A percentile compares a stretch with the other conserved stretches of the same genome.
These are phyloP conservation scores for Aspergillus texensis DNA, from an alignment of 2,329 filamentous ascomycete genomes.

Conservation along the genomic window DNA sequence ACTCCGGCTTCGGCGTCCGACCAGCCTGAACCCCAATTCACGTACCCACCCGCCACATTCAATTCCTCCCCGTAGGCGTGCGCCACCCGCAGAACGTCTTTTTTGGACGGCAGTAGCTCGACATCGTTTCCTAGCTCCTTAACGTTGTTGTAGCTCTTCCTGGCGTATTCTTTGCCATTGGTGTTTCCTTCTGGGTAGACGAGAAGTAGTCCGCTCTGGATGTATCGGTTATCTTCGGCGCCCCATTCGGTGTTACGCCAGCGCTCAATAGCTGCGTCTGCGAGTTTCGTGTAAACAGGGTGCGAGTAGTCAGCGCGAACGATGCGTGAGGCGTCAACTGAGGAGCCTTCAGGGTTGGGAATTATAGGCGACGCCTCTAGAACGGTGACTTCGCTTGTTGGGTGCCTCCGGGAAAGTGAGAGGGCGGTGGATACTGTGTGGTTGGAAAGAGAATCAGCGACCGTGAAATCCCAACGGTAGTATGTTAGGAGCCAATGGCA, in stretches of 20 bases:
- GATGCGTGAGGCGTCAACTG: slow-evolving; percentile 64
- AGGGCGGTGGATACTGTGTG: slow-evolving; percentile 64
- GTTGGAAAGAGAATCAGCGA: neutral
- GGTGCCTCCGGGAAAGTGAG: slow-evolving; percentile 64
- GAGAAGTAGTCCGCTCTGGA: slow-evolving; percentile 47
- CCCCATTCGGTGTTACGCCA: slow-evolving; percentile 54
- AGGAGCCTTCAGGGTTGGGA: slow-evolving; percentile 61
- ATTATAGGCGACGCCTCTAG: slow-evolving; percentile 59
- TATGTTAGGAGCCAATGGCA: neutral
- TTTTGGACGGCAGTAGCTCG: slow-evolving; percentile 35
- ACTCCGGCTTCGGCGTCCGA: slow-evolving; percentile 47
- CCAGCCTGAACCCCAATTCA: slow-evolving; percentile 52
- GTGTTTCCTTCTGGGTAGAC: slow-evolving; percentile 38
- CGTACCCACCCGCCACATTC: slow-evolving; percentile 45
- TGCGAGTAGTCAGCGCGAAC: slow-evolving; percentile 80
- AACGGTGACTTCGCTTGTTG: slow-evolving; percentile 57
- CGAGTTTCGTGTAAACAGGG: slow-evolving; percentile 73
- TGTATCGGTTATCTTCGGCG: slow-evolving; percentile 43
- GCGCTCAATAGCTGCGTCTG: slow-evolving; percentile 72
- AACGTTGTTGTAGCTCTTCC: slow-evolving; percentile 46
- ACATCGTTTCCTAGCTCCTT: slow-evolving; percentile 37
- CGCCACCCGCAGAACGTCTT: slow-evolving; percentile 38
- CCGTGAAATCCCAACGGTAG: neutral
- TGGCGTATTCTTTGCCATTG: slow-evolving; percentile 38
- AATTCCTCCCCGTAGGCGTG: slow-evolving; percentile 38